These are phyloP conservation scores for Kluyveromyces dobzhanskii DNA, from an alignment of 805 yeast genomes.

Conservation along the genomic window DNA sequence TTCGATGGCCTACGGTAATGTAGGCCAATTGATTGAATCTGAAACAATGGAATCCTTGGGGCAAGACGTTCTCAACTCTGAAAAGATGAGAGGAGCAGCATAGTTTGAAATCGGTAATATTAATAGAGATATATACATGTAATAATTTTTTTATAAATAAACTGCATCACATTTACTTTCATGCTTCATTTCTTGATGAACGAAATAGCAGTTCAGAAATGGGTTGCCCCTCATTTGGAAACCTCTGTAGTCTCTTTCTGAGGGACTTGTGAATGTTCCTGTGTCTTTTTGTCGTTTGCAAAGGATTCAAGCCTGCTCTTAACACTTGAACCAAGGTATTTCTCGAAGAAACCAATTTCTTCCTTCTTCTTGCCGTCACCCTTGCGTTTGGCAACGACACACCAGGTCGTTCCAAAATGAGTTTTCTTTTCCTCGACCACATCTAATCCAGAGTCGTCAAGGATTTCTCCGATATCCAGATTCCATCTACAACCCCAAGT, in stretches of 20 bases:
- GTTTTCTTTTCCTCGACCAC: constrained; percentile 71
- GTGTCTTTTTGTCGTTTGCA: constrained; percentile 5
- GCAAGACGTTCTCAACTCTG: constrained; percentile 58
- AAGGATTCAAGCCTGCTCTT: constrained; percentile 18
- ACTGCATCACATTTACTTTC: constrained; percentile 8
- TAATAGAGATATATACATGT: not conserved
- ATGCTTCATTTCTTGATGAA: constrained; percentile 3
- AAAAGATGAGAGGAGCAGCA: constrained; percentile 63
- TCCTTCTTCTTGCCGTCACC: constrained; percentile 44
- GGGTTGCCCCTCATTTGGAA: too few species aligned
- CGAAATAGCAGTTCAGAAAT: too few species aligned
- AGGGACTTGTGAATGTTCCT: too few species aligned
- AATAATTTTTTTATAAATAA: not conserved
- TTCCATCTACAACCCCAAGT: constrained; percentile 99
- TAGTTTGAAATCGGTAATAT: not conserved
- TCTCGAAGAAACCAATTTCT: constrained; percentile 43
- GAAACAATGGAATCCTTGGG: constrained; percentile 70
- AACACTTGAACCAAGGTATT: constrained; percentile 36
- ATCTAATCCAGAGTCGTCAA: constrained; percentile 77
- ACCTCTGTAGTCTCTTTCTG: too few species aligned
- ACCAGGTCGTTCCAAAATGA: constrained; percentile 92
- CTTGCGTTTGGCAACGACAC: constrained; percentile 66
- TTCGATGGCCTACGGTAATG: constrained; percentile 63
- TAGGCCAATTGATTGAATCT: constrained; percentile 64
- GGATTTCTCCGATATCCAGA: constrained; percentile 79